Percentiles rank a stretch among this genome's conserved stretches.
These are phyloP conservation scores for Lentinula boryana DNA, from an alignment of 768 basidiomycete genomes.

Conservation along the genomic window DNA sequence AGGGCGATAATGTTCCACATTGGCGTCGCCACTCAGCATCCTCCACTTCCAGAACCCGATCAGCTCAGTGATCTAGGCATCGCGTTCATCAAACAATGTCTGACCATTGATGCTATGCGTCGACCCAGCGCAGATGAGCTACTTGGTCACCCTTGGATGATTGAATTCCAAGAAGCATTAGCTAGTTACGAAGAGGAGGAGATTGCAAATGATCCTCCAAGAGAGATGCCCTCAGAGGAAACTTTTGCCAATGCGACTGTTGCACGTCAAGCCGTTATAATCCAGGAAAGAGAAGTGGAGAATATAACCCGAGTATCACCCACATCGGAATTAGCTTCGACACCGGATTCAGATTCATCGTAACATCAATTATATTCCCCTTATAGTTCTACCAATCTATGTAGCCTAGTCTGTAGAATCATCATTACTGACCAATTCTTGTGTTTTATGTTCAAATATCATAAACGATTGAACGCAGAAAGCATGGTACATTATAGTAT, in stretches of 20 bases:
- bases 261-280: conserved; percentile 49
- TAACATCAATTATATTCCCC: neutral
- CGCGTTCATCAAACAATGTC: conserved; percentile 87
- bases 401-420: neutral
- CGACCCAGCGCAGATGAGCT: conserved; percentile 85
- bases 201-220: conserved; percentile 41
- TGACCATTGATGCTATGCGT: conserved; percentile 78
- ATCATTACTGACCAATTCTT: no score
- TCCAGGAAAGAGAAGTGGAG: conserved; percentile 59
- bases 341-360: conserved; percentile 11
- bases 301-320: conserved; percentile 47
- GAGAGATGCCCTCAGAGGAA: conserved; percentile 40
- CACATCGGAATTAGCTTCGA: conserved; percentile 34
- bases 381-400: neutral
- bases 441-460: no score
- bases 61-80: conserved; percentile 88
- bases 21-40: conserved; percentile 93
- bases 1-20: conserved; percentile 99
- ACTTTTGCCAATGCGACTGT: conserved; percentile 44
- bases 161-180: conserved; percentile 70
- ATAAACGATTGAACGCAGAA: no score
- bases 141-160: conserved; percentile 86
- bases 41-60: conserved; percentile 86
- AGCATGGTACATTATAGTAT: no score
- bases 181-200: conserved; percentile 63